Evolutionary conservation across 371 early-diverging fungal species (phyloP).

Genomic region (Apophysomyces trapeziformis): DNA sequence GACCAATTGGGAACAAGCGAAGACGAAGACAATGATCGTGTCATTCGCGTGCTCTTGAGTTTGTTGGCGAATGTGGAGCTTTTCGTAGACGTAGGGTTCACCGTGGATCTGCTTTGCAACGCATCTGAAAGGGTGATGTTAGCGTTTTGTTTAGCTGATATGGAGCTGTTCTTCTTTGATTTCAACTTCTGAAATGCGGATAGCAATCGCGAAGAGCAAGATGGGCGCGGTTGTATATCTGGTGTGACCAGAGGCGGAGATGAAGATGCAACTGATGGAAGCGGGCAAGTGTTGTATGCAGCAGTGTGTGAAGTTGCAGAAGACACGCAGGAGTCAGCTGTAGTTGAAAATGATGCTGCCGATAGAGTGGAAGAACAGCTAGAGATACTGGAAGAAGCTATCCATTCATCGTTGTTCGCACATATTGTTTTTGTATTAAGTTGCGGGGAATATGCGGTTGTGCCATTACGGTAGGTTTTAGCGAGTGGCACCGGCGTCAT

Average conservation of each 20-base stretch:
- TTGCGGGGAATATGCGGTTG: not conserved
- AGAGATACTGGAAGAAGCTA: not conserved
- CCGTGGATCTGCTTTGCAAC: conserved; percentile 2
- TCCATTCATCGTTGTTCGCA: conserved; percentile 2
- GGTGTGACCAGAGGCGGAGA: conserved; percentile 2
- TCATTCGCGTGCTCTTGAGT: conserved; percentile 16
- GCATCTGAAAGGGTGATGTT: not conserved
- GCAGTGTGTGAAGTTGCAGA: conserved; percentile 7
- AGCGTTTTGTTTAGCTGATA: not conserved
- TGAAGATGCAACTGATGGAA: conserved; percentile 3
- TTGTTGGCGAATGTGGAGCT: conserved; percentile 21
- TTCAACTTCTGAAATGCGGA: conserved; percentile 16
- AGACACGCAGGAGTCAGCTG: conserved; percentile 6
- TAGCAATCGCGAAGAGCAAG: conserved; percentile 15
- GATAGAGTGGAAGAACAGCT: conserved; percentile 6
- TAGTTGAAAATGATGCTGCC: conserved; percentile 4
- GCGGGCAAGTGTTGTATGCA: conserved; percentile 7
- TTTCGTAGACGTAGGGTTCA: conserved; percentile 9
- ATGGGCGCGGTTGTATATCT: conserved; percentile 2
- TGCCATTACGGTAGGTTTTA: not conserved
- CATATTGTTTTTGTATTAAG: not conserved
- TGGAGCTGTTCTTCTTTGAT: not conserved
- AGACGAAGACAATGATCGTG: conserved; percentile 17
- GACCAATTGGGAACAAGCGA: conserved; percentile 14
- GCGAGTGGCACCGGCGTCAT: not conserved